Evolutionary conservation across 441 rosid genomes (phyloP).

Genomic region (Jatropha podagrica): DNA sequence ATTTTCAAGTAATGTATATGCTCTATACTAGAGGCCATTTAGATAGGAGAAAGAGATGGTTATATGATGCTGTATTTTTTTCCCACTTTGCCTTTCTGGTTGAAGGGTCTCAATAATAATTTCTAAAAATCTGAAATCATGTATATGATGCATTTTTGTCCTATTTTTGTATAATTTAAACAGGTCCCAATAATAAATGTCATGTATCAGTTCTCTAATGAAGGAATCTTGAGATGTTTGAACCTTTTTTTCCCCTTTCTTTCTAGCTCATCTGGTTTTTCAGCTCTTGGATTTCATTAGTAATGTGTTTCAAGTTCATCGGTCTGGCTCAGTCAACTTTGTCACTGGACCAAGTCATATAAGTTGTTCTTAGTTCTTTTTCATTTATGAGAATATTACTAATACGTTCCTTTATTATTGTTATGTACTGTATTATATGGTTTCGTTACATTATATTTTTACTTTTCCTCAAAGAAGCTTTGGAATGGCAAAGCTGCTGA

Average conservation of each 20-base stretch:
- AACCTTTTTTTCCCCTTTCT: neutral
- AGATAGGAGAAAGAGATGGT: conserved; percentile 17
- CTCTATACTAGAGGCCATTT: conserved; percentile 16
- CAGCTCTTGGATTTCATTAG: too few relatives aligned
- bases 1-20: conserved; percentile 24
- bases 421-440: too few relatives aligned
- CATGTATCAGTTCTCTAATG: neutral
- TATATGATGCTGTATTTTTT: neutral
- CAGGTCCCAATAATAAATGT: conserved; percentile 15
- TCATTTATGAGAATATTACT: too few relatives aligned
- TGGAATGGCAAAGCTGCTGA: too few relatives aligned
- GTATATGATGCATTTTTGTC: conserved; percentile 17
- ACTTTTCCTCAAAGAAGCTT: too few relatives aligned
- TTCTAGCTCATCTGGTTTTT: too few relatives aligned
- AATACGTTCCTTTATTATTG: too few relatives aligned
- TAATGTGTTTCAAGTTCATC: too few relatives aligned
- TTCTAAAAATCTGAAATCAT: neutral
- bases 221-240: conserved; percentile 1
- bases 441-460: too few relatives aligned
- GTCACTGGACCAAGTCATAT: too few relatives aligned
- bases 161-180: conserved; percentile 20
- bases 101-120: conserved; percentile 22
- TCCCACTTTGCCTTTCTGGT: neutral
- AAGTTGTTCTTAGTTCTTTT: too few relatives aligned
- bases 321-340: too few relatives aligned